Conservation (phyloP, 768 basidiomycete genomes). For the Pulveroboletus sp. region DNA sequence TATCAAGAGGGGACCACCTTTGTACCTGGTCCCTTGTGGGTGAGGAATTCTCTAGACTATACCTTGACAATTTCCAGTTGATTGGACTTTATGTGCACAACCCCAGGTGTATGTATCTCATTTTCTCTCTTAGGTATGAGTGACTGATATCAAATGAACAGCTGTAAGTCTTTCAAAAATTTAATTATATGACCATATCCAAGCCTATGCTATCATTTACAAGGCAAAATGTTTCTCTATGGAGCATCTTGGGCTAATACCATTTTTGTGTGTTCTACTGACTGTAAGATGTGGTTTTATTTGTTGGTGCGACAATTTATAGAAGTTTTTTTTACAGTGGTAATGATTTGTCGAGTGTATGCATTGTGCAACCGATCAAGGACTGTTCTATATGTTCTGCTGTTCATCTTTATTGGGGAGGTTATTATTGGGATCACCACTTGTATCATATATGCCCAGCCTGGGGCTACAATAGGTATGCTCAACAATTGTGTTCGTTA, state of each 20-base stretch:
- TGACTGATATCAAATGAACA: neutral
- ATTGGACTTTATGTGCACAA: no score
- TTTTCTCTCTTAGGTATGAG: neutral
- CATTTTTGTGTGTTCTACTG: neutral
- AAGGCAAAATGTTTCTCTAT: neutral
- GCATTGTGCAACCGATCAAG: constrained; percentile 5
- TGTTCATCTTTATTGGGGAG: neutral
- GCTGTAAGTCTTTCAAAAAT: neutral
- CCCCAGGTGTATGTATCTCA: constrained; percentile 4
- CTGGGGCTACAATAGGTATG: neutral
- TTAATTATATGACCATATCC: no score
- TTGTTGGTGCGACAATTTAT: neutral
- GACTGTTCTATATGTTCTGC: neutral
- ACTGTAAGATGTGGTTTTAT: neutral
- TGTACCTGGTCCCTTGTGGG: constrained; percentile 6
- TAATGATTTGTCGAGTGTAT: constrained; percentile 12
- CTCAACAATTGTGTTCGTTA: neutral
- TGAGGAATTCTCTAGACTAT: neutral
- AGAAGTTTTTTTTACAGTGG: neutral
- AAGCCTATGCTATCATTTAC: neutral
- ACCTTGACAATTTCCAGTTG: no score
- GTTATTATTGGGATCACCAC: neutral
- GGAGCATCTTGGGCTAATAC: neutral
- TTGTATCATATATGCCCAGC: neutral
- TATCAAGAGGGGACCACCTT: neutral